phyloP scores from a whole-genome alignment of 2,329 filamentous ascomycete genomes.

The Neofusicoccum laricinum region DNA sequence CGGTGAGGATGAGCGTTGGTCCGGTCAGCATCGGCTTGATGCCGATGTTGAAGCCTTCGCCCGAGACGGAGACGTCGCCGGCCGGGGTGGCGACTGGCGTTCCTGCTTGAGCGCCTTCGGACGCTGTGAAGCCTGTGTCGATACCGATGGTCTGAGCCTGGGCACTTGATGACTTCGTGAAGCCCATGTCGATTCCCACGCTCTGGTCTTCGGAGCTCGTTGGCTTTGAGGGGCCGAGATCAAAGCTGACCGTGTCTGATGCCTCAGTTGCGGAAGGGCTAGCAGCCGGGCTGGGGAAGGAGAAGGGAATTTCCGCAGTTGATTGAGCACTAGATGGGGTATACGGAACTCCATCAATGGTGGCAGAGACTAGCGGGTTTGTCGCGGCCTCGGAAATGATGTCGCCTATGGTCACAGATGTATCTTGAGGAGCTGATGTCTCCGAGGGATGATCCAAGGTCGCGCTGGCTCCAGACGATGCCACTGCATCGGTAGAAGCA shows the following conservation, averaged over 20 bases:
- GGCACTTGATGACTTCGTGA: background rate
- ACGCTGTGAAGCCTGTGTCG: no score
- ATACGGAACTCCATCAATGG: background rate
- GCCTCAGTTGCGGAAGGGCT: no score
- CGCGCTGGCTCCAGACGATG: background rate
- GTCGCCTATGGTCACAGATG: background rate
- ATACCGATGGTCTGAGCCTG: background rate
- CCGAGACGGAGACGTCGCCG: background rate
- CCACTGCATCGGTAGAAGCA: background rate
- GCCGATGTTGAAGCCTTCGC: background rate
- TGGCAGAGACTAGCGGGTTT: no score
- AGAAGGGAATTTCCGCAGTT: background rate
- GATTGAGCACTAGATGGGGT: background rate
- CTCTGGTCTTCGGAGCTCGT: background rate
- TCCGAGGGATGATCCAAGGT: background rate
- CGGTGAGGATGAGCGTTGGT: background rate
- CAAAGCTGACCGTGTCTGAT: no score
- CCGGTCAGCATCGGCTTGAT: background rate
- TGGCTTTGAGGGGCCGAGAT: no score
- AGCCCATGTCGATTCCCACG: background rate
- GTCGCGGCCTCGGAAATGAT: background rate
- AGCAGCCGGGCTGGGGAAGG: background rate
- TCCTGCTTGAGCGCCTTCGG: background rate
- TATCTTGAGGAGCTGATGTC: background rate
- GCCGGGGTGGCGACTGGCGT: background rate